Base-by-base conservation (phyloP, 495 filamentous ascomycete species). In the Trichoderma asperelloides region DNA sequence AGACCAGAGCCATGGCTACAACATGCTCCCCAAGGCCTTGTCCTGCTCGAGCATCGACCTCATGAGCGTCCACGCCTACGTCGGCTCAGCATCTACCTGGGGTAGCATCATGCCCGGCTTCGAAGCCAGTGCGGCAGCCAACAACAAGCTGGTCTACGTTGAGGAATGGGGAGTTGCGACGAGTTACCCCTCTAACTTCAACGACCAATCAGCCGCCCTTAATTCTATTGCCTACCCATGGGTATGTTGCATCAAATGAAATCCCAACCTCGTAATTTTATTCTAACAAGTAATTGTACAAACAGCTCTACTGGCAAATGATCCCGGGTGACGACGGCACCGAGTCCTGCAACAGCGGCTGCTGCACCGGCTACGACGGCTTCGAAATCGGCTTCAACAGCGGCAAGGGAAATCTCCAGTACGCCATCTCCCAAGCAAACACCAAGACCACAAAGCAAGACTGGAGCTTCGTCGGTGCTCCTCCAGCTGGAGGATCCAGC, bases 1-100 rank as follows among this genome's bases (percentile, higher is more conserved):
- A 9, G 74, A 75, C 60, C 66, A 71, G 30, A 69, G 66, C 28
- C 69, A 74, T 45, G 68, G 51, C 4, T 73, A 68, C 71, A 74
- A 67, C 18, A 70, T 73, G 30, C 66, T 68, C 25, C 1, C 41
- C 21, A 70, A 69, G 7, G 73, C 74, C 2, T 68, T 71, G n/a
- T 12, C 21, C 18, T 76, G 72, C 64, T 41, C 66, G 0, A 65
- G 68, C 63, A 41, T 76, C 16, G 72, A 76, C 63, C 67, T 76
- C 7, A 51, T 51, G 16, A 51, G 47, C 47, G 21, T 51, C n/a
- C 47, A 51, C 23, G 47, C 47, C 18, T 51, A 51, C 21, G 47
- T 51, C 21, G 47, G 47, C n/a, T 11, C n/a, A 0, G 47, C 47
- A 9, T 21, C 18, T 9, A 51, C 47, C n/a, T 51, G 47, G 47